Evolutionary conservation across 23 red algal species (phyloP).

Genomic region (Gracilariopsis chorda): DNA sequence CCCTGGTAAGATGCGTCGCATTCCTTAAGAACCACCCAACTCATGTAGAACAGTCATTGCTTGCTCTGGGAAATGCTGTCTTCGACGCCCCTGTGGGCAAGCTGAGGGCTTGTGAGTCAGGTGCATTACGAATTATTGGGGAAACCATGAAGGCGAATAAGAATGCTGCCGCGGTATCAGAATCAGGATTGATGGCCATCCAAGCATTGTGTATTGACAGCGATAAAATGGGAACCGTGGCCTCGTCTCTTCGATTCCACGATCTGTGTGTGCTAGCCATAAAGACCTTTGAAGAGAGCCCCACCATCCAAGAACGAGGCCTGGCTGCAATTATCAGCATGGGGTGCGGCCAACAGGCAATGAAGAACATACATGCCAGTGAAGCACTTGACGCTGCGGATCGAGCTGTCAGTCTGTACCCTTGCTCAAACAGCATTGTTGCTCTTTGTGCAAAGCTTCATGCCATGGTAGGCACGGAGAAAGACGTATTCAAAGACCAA

Average conservation of each 20-base stretch:
- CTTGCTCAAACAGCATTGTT: slow-evolving; percentile 34
- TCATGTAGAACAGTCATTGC: slow-evolving; percentile 30
- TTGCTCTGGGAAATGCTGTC: slow-evolving; percentile 47
- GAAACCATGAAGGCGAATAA: not conserved
- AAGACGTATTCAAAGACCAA: not conserved
- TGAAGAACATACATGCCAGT: not conserved
- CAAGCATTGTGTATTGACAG: slow-evolving; percentile 6
- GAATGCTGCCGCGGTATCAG: not conserved
- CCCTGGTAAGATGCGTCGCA: not conserved
- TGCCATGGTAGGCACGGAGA: not conserved
- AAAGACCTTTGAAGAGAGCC: not conserved
- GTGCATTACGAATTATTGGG: slow-evolving; percentile 11
- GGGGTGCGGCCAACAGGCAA: not conserved
- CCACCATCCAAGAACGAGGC: slow-evolving; percentile 13
- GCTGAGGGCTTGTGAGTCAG: not conserved
- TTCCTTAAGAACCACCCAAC: slow-evolving; percentile 8
- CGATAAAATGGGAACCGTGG: not conserved
- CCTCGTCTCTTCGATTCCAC: not conserved
- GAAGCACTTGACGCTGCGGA: not conserved
- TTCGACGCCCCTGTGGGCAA: slow-evolving; percentile 8
- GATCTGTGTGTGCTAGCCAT: not conserved
- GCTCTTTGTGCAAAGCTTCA: not conserved
- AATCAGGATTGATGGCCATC: slow-evolving; percentile 13
- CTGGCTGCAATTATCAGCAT: slow-evolving; percentile 31
- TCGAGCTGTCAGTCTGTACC: not conserved